A percentile compares a stretch with the other conserved stretches of the same genome.
phyloP scores from a whole-genome alignment of 2,329 filamentous ascomycete species.

The Fusarium sulawesiense region DNA sequence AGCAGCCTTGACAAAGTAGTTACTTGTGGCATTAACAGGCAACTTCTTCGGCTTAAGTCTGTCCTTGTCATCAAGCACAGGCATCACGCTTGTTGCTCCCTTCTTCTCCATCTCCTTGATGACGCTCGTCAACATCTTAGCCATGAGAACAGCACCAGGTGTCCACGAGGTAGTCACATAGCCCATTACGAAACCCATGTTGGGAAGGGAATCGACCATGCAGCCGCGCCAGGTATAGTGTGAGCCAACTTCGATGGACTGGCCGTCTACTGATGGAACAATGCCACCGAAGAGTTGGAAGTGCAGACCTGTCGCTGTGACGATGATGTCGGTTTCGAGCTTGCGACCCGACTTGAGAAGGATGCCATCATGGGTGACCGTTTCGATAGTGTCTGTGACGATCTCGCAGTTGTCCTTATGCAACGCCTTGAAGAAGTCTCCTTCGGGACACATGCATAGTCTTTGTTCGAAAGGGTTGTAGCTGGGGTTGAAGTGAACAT shows the following conservation, averaged over 20 bases:
- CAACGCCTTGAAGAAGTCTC: slow-evolving; percentile 66
- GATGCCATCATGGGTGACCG: slow-evolving; percentile 61
- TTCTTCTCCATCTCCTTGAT: slow-evolving; percentile 64
- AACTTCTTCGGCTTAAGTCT: slow-evolving; percentile 43
- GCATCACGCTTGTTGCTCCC: slow-evolving; percentile 58
- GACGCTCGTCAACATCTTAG: slow-evolving; percentile 61
- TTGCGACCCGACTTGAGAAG: slow-evolving; percentile 59
- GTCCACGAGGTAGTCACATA: slow-evolving; percentile 77
- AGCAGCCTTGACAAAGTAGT: slow-evolving; percentile 52
- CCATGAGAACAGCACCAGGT: slow-evolving; percentile 67
- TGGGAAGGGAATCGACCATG: slow-evolving; percentile 76
- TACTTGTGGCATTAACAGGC: slow-evolving; percentile 48
- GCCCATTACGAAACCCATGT: slow-evolving; percentile 69
- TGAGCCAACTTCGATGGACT: slow-evolving; percentile 57
- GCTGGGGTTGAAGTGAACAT: slow-evolving; percentile 72
- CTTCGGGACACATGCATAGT: slow-evolving; percentile 72
- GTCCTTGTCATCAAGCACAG: slow-evolving; percentile 50
- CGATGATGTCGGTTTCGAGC: slow-evolving; percentile 72
- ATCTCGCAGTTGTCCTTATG: slow-evolving; percentile 58
- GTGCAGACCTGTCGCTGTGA: slow-evolving; percentile 76
- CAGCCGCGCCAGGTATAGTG: slow-evolving; percentile 72
- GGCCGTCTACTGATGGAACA: slow-evolving; percentile 64
- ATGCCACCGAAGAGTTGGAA: slow-evolving; percentile 67
- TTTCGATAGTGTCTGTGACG: slow-evolving; percentile 64
- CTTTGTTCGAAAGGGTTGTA: slow-evolving; percentile 81